A percentile compares a stretch with the other conserved stretches of the same genome.
phyloP scores from a whole-genome alignment of 2,329 filamentous ascomycete species.

The Neofusicoccum umdonicola region DNA sequence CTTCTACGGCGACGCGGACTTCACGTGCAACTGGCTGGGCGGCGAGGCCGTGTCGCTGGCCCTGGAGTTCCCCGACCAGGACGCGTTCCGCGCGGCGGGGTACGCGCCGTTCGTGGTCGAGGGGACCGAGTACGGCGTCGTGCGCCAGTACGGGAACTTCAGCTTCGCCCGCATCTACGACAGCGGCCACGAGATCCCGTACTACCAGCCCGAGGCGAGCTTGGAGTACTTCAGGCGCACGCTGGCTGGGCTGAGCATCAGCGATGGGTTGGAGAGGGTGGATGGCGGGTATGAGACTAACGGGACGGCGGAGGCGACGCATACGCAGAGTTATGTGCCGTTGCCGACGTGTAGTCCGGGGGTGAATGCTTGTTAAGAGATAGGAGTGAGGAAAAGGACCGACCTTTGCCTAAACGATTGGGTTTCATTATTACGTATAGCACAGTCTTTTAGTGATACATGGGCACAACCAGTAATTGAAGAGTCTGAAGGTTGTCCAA shows the following conservation, averaged over 20 bases:
- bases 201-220: constrained; percentile 33
- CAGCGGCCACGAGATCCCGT: constrained; percentile 53
- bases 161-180: constrained; percentile 53
- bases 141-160: constrained; percentile 71
- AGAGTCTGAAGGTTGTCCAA: no score
- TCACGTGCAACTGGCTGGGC: constrained; percentile 62
- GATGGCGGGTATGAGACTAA: background rate
- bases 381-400: no score
- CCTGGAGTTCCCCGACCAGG: constrained; percentile 46
- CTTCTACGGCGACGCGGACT: constrained; percentile 60
- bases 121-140: constrained; percentile 60
- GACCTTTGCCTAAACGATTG: no score
- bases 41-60: constrained; percentile 65
- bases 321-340: constrained; percentile 11
- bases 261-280: background rate
- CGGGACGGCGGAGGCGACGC: constrained; percentile 8
- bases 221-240: constrained; percentile 12
- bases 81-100: constrained; percentile 61
- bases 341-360: constrained; percentile 1
- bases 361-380: background rate
- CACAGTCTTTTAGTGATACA: no score
- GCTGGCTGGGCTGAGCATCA: background rate
- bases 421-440: no score
- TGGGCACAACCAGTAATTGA: no score
- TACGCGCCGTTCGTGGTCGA: constrained; percentile 69